phyloP scores from a whole-genome alignment of 1,284 basidiomycete species.

The Athelia sp. region DNA sequence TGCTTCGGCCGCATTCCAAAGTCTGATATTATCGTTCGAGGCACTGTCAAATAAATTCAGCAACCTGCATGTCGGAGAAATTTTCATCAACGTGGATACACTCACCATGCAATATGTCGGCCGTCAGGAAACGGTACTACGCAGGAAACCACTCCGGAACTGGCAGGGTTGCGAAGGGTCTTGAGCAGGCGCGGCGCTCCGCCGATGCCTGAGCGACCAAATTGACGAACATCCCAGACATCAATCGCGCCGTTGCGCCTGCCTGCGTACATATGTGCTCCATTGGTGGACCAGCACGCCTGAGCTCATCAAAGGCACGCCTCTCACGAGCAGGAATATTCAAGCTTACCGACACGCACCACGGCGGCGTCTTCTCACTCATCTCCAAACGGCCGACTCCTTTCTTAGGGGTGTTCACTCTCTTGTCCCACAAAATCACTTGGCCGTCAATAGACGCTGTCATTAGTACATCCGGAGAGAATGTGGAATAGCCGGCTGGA shows the following conservation, averaged over 20 bases:
- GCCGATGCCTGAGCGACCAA: slow-evolving; percentile 52
- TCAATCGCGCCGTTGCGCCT: slow-evolving; percentile 89
- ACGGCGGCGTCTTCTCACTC: slow-evolving; percentile 89
- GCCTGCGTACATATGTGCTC: slow-evolving; percentile 87
- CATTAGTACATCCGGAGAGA: slow-evolving; percentile 83
- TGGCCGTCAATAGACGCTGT: slow-evolving; percentile 92
- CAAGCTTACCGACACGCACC: slow-evolving; percentile 83
- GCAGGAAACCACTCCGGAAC: slow-evolving; percentile 90
- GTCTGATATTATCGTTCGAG: slow-evolving; percentile 87
- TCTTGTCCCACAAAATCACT: slow-evolving; percentile 86
- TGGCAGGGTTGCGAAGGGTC: slow-evolving; percentile 80
- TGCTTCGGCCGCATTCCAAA: slow-evolving; percentile 89
- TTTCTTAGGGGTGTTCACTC: slow-evolving; percentile 56
- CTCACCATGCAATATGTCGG: slow-evolving; percentile 84
- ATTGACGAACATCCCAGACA: slow-evolving; percentile 87
- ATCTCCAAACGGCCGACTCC: slow-evolving; percentile 84
- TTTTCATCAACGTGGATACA: slow-evolving; percentile 9
- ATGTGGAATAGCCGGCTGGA: slow-evolving; percentile 51
- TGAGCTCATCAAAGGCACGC: slow-evolving; percentile 25
- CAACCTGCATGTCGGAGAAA: slow-evolving; percentile 3
- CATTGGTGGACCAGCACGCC: slow-evolving; percentile 94
- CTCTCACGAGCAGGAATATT: slow-evolving; percentile 5
- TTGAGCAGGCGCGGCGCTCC: slow-evolving; percentile 72
- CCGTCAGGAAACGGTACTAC: slow-evolving; percentile 89
- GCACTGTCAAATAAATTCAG: slow-evolving; percentile 47